Evolutionary conservation across 179 eudicot species (phyloP), one percentile per base, ranked within the genome.

Genomic region (Beta lomatogona): DNA sequence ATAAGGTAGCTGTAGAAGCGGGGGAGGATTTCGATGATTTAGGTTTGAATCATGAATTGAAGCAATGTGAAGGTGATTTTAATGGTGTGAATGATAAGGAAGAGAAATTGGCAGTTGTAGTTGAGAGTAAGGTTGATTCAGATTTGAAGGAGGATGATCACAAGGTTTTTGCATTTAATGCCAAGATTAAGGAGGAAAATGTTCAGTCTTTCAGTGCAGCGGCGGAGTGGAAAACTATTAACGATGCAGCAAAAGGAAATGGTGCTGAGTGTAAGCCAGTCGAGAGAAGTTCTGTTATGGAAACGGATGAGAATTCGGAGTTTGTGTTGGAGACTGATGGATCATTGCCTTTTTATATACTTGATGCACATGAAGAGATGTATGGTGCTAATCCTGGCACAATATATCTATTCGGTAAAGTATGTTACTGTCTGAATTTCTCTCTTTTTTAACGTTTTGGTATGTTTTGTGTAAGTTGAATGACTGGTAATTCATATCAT

Each of bases 351-450:
- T 94, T 96, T 75, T 92, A 91, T 73, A 88, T 96, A 66, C 86
- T 96, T 77, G 99, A 96, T 85, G 98, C 97, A 7, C 82, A 94
- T 60, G 99, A 96, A 80, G 97, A 96, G 84, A 55, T 77, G 41
- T 89, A 87, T 79, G 95, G 94, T 76, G 83, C 85, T 75, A 96
- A 96, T 84, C 82, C 86, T 54, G 99, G 98, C 73, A 91, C 86
- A 63, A 31, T 96, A 22, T 96, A 91, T 90, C 89, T 96, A 31
- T 96, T 96, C 83, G 99, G 99, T 66, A 96, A 96, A 93, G 99
- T 96, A 89, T 81, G 89, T 83, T 57, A 45, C 14, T 19, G 67
- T 4, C 3, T 50, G 16, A 13, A 73, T 61, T 31, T 19, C 25
- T 19, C 22, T 11, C 14, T 6, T 0, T n/a, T n/a, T 28, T 22